Percentiles rank a stretch among this genome's conserved stretches.
Evolutionary conservation across 1,284 basidiomycete species (phyloP).

Genomic region (Omphalotus olearius): DNA sequence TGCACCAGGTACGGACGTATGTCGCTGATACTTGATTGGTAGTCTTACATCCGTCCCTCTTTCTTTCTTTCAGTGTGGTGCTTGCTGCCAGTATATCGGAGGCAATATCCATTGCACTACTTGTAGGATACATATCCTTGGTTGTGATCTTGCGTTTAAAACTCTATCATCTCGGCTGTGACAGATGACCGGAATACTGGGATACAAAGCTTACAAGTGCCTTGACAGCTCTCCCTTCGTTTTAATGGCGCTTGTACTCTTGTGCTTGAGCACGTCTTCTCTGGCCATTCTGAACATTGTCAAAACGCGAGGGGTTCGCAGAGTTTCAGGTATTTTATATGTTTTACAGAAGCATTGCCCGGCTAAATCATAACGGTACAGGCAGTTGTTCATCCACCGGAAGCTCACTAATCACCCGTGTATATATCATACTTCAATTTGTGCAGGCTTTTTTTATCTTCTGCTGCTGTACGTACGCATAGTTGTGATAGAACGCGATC

Average conservation of each 20-base stretch:
- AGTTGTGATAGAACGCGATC: background rate
- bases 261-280: conserved; percentile 38
- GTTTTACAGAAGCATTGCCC: background rate
- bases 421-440: conserved; percentile 47
- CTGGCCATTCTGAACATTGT: conserved; percentile 41
- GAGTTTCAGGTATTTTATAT: conserved; percentile 39
- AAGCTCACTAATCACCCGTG: conserved; percentile 35
- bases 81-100: conserved; percentile 32
- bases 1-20: conserved; percentile 27
- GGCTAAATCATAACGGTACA: conserved; percentile 17
- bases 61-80: conserved; percentile 29
- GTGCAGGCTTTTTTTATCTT: conserved; percentile 54
- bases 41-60: too few relatives aligned
- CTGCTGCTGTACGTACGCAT: conserved; percentile 49
- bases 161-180: background rate
- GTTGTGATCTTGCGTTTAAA: background rate
- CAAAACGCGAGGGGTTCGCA: conserved; percentile 32
- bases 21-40: background rate
- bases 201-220: conserved; percentile 64
- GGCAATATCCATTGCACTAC: conserved; percentile 39
- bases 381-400: conserved; percentile 34
- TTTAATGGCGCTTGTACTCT: conserved; percentile 33
- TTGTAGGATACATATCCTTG: conserved; percentile 31
- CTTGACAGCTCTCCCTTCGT: conserved; percentile 54
- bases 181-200: conserved; percentile 61